Evolutionary conservation across 441 rosid species (phyloP), one percentile per base, ranked within the genome.

Genomic region (Adansonia grandidieri): DNA sequence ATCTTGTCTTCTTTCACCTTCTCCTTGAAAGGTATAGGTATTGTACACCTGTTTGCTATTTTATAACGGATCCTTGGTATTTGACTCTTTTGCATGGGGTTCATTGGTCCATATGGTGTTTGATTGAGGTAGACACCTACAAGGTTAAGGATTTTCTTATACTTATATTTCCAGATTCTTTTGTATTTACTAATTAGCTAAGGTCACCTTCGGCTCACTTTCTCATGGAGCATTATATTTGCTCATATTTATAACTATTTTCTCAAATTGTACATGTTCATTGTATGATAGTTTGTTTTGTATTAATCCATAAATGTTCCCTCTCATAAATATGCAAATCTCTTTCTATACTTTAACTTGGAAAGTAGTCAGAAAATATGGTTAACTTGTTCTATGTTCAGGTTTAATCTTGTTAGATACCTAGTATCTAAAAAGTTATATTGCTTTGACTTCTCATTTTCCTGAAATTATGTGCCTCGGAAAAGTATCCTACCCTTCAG

Each of bases 101-200:
- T 47, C 56, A 68, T 68, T 68, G 69, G 56, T 68, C 73, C 54
- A 2, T 65, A 40, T 68, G 40, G 56, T 68, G 73, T 68, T 70
- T 70, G 74, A 70, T 70, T 70, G 54, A 70, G 74, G 74, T 48
- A 22, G 44, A 70, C 32, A 50, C 42, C 58, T 50, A 24, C 58
- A 48, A 6, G 17, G 3, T 48, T 24, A 48, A 6, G 28, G 74
- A 48, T 22, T 24, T 28, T 22, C 74, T 50, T 24, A 4, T 70
- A 50, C 60, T 69, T 69, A 4, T 50, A 69, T 50, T 48, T 50
- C 15, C 40, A 24, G 53, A 66, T 9, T 42, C 53, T 42, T 65
- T 65, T 66, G 6, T 45, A 4, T 17, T 8, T 28, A 48, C 22
- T 50, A 48, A 70, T 70, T 70, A 50, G 58, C 50, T 22, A 48